phyloP scores from a whole-genome alignment of 805 yeast species.

The Candida silvicultrix region DNA sequence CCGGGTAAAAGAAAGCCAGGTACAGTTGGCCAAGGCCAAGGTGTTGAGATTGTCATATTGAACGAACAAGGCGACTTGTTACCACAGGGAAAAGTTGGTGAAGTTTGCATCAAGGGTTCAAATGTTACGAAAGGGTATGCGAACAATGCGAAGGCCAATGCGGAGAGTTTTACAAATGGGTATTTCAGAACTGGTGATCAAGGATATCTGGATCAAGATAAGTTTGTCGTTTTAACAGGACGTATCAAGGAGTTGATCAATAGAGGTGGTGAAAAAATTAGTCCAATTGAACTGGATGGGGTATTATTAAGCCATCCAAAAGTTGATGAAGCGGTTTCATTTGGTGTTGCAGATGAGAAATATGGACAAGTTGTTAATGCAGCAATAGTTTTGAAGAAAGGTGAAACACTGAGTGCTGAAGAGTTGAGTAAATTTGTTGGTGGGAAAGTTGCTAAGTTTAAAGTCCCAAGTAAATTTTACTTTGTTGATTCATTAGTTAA shows the following conservation, averaged over 20 bases:
- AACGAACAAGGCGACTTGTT: constrained; percentile 42
- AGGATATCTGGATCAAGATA: constrained; percentile 54
- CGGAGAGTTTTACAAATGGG: constrained; percentile 52
- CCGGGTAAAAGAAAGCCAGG: constrained; percentile 63
- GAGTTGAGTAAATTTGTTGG: constrained; percentile 42
- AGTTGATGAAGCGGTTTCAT: constrained; percentile 66
- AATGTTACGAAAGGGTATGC: constrained; percentile 70
- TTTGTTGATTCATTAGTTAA: constrained; percentile 61
- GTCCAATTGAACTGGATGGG: constrained; percentile 66
- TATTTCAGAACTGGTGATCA: constrained; percentile 80
- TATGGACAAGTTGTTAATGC: constrained; percentile 72
- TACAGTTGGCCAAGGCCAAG: constrained; percentile 69
- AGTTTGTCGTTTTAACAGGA: constrained; percentile 58
- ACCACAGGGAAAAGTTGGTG: constrained; percentile 53
- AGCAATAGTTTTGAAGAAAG: constrained; percentile 51
- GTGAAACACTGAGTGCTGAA: constrained; percentile 28
- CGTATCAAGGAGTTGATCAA: constrained; percentile 69
- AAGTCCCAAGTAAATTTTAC: constrained; percentile 52
- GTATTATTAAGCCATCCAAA: constrained; percentile 52
- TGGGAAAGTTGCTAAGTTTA: constrained; percentile 45
- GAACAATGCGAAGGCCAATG: constrained; percentile 66
- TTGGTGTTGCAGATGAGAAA: constrained; percentile 59
- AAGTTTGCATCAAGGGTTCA: constrained; percentile 60
- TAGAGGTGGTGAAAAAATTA: constrained; percentile 74
- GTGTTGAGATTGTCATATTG: constrained; percentile 55